Base-by-base conservation (phyloP, 2,329 filamentous ascomycete species). In the Zymoseptoria crescenta region DNA sequence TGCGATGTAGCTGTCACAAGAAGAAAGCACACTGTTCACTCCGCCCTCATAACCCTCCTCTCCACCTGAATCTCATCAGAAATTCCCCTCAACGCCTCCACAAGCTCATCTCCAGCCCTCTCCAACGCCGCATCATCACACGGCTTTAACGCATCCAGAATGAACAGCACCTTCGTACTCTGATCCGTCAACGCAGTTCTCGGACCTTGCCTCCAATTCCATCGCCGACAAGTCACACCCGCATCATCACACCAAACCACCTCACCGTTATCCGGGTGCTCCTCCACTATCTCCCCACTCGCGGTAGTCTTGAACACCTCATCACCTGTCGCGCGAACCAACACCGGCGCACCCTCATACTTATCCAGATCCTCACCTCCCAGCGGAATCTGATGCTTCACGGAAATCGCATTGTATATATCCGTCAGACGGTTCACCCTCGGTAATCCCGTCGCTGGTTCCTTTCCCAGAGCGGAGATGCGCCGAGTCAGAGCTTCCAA, bases 181-280 rank as follows among this genome's bases (percentile, higher is more conserved):
- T 66, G 61, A 56, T 74, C 71, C 13, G 59, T 68, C 56, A 76
- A 62, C 2, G 69, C 72, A 3, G 74, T 76, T 24, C 74, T 59
- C 1, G 70, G 66, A 24, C 73, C 71, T 60, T 75, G 74, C 24
- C 74, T 61, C 74, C 74, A 76, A 61, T 75, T 75, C 74, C 73
- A 76, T 6, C 72, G 57, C 7, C 74, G 68, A 56, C 74, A 76
- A 13, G 74, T 76, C 8, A 76, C 68, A 0, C 73, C 73, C 1
- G 57, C 65, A 9, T 70, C 64, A 56, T 76, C 74, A 58, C 73
- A 75, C 74, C 74, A 75, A 8, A 75, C 69, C 1, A 72, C 73
- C 60, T 76, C 74, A 1, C 74, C 74, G 1, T 57, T 57, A 9
- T 66, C 65, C 2, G 62, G 56, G 52, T 59, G 30, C 30, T 64